Evolutionary conservation across 2,329 filamentous ascomycete genomes (phyloP).

Genomic region (Lecanicillium sp.): DNA sequence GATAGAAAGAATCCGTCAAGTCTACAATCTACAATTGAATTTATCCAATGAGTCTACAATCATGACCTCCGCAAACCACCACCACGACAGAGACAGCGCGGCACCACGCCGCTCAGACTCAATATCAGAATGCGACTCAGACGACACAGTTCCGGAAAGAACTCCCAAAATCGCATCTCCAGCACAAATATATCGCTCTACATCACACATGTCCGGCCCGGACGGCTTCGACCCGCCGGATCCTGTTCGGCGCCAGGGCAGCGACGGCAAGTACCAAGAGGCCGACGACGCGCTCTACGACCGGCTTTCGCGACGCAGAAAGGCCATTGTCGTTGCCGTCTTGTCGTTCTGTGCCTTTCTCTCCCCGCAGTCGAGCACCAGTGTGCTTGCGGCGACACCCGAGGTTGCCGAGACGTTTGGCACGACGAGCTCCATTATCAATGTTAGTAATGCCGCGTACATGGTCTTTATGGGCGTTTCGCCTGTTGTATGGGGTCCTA

Average conservation of each 20-base stretch:
- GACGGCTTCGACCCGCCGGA: slow-evolving; percentile 16
- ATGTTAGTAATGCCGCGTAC: slow-evolving; percentile 67
- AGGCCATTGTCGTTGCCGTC: slow-evolving; percentile 58
- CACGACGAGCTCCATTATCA: slow-evolving; percentile 62
- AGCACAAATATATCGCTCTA: slow-evolving; percentile 14
- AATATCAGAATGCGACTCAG: too few species aligned
- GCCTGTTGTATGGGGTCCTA: slow-evolving; percentile 63
- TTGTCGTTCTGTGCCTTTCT: slow-evolving; percentile 70
- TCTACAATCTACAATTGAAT: too few species aligned
- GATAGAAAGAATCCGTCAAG: too few species aligned
- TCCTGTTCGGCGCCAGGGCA: slow-evolving; percentile 8
- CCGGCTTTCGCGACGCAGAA: slow-evolving; percentile 51
- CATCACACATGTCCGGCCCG: slow-evolving; percentile 21
- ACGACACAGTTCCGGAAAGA: neutral
- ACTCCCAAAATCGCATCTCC: neutral
- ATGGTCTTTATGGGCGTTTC: slow-evolving; percentile 65
- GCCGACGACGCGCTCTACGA: slow-evolving; percentile 52
- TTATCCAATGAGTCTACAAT: too few species aligned
- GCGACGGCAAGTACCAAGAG: slow-evolving; percentile 16
- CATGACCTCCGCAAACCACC: too few species aligned
- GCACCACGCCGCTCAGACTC: neutral
- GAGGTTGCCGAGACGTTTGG: slow-evolving; percentile 60
- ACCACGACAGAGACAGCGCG: too few species aligned
- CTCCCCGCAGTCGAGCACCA: slow-evolving; percentile 66
- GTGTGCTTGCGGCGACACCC: slow-evolving; percentile 63